These are phyloP conservation scores for Boletus sp. DNA, from an alignment of 1,284 basidiomycete species.

Conservation along the genomic window DNA sequence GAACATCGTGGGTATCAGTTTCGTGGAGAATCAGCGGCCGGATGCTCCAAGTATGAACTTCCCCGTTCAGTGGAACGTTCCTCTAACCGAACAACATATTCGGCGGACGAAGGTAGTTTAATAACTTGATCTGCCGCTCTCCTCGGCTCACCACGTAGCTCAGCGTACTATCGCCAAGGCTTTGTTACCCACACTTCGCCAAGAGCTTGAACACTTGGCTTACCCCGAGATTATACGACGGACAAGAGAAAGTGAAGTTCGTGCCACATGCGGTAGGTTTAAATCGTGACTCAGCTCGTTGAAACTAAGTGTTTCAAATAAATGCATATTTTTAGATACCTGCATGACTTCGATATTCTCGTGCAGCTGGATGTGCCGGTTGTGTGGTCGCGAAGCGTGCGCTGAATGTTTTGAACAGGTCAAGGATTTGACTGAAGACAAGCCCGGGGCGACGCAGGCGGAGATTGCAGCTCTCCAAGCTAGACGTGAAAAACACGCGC, in stretches of 20 bases:
- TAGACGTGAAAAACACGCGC: constrained; percentile 56
- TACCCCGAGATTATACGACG: constrained; percentile 62
- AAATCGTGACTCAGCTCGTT: constrained; percentile 4
- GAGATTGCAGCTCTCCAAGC: constrained; percentile 47
- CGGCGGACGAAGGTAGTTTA: constrained; percentile 54
- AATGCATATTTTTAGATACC: constrained; percentile 54
- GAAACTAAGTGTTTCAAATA: constrained; percentile 7
- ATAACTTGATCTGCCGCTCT: constrained; percentile 7
- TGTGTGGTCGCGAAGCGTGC: constrained; percentile 90
- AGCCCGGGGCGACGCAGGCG: constrained; percentile 42
- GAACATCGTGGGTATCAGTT: constrained; percentile 61
- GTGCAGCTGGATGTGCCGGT: constrained; percentile 82
- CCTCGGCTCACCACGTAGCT: constrained; percentile 10
- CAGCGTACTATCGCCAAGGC: constrained; percentile 66
- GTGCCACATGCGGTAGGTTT: constrained; percentile 76
- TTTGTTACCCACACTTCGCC: constrained; percentile 62
- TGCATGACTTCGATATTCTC: constrained; percentile 92
- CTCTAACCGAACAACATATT: constrained; percentile 47
- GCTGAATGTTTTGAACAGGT: constrained; percentile 77
- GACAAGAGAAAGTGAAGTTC: constrained; percentile 71
- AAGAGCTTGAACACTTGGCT: constrained; percentile 68
- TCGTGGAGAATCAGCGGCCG: constrained; percentile 56
- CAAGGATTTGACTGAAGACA: constrained; percentile 54
- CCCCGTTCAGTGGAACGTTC: constrained; percentile 62
- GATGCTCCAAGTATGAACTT: constrained; percentile 61